Base-by-base conservation (phyloP, 2,329 filamentous ascomycete species). In the Cladophialophora chaetospira region DNA sequence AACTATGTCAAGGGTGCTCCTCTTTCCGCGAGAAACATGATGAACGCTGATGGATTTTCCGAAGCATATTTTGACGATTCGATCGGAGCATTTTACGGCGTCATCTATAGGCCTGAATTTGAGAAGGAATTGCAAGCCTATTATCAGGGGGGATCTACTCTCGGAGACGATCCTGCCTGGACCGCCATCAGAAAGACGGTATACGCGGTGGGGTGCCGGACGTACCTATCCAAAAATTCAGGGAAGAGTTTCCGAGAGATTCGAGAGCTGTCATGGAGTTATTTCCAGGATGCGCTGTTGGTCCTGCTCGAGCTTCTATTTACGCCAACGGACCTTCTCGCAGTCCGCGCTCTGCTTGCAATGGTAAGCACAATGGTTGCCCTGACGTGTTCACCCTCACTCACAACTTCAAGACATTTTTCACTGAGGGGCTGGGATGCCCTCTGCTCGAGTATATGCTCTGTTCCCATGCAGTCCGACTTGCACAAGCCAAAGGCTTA, bases 401-500 rank as follows among this genome's bases (percentile, higher is more conserved):
- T 15, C 3, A 15, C 13, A 10, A 8, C 6, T 17, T 11, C 15
- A 10, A 56, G 53, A 15, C 54, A 3, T 47, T 38, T 23, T 57
- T 46, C 42, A 15, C 55, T 13, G 55, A 58, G 21, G 50, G 49
- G 3, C 9, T 58, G 11, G 55, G 55, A 4, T 53, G 36, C 28
- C 55, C 49, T 19, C n/a, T 25, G 17, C 44, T 58, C 17, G 42
- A 49, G 35, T 58, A 31, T 21, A 49, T 43, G 33, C 26, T 58
- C 9, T 19, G 23, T 19, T n/a, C 55, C 19, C 36, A 48, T 31
- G 55, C 55, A 3, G 33, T 25, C 15, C 43, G 42, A 2, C 19
- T 58, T 17, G 40, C 49, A 23, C 35, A 49, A 9, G 28, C 42
- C 8, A 48, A 31, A n/a, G 55, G 55, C 8, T 19, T 58, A 4